Conservation (phyloP, 2,329 filamentous ascomycete species). For the Cytospora chrysosperma region DNA sequence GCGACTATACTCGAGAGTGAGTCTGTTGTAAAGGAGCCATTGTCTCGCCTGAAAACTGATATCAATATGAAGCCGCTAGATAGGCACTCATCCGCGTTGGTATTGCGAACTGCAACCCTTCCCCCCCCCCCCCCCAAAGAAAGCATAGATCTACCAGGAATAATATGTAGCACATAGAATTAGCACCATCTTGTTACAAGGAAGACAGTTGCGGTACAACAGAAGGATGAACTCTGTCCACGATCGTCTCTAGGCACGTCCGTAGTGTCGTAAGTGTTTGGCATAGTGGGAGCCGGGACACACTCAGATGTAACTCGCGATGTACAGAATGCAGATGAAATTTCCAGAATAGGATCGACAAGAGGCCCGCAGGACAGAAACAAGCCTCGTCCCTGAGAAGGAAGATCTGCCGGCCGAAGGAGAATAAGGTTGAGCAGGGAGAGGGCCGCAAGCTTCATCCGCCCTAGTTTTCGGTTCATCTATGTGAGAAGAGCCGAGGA, state of each 20-base stretch:
- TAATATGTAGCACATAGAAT: too few species aligned
- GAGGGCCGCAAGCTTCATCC: neutral
- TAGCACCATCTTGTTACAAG: neutral
- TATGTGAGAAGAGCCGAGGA: neutral
- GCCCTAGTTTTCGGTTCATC: neutral
- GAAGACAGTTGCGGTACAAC: neutral
- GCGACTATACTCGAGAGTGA: neutral
- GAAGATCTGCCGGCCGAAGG: neutral
- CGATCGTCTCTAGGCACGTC: neutral
- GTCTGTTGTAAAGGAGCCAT: neutral
- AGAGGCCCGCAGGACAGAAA: too few species aligned
- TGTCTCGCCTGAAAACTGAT: neutral
- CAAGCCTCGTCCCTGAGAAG: too few species aligned
- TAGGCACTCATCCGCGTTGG: neutral
- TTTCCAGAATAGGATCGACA: too few species aligned
- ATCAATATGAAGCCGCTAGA: neutral
- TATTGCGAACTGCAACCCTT: neutral
- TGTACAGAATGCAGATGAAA: too few species aligned
- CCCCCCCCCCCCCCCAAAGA: too few species aligned
- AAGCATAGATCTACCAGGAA: too few species aligned
- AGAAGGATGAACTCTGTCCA: neutral
- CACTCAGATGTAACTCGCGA: too few species aligned
- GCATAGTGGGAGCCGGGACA: too few species aligned
- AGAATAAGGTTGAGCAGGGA: neutral
- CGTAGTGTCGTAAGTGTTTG: too few species aligned